phyloP scores from a whole-genome alignment of 805 yeast genomes.

The Yarrowia sp. region DNA sequence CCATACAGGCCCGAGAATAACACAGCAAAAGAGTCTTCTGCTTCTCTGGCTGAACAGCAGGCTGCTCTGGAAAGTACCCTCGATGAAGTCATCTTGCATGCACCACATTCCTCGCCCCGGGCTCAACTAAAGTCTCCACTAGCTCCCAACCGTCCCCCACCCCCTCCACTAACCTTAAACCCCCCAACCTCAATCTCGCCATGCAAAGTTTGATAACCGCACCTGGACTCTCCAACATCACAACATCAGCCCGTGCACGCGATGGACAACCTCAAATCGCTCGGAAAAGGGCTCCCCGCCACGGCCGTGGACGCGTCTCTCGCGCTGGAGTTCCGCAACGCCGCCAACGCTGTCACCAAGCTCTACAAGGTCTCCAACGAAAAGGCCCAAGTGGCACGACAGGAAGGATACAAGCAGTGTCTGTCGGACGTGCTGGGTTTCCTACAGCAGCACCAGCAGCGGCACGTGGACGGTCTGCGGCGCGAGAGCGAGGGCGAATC shows the following conservation, averaged over 20 bases:
- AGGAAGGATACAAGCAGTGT: slow-evolving; percentile 25
- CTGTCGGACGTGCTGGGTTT: slow-evolving; percentile 17
- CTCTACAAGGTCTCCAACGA: slow-evolving; percentile 34
- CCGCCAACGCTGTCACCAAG: slow-evolving; percentile 36
- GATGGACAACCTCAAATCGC: slow-evolving; percentile 32
- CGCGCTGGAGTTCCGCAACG: slow-evolving; percentile 34
- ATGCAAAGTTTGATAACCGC: slow-evolving; percentile 13
- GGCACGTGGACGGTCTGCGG: slow-evolving; percentile 10
- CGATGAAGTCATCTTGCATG: not conserved
- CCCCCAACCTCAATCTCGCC: not conserved
- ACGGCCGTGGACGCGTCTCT: slow-evolving; percentile 32
- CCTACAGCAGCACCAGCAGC: slow-evolving; percentile 24
- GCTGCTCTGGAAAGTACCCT: too few relatives aligned
- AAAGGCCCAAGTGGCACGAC: slow-evolving; percentile 29
- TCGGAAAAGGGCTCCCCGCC: slow-evolving; percentile 31
- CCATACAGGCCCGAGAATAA: too few relatives aligned
- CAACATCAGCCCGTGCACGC: not conserved
- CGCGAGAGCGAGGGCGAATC: slow-evolving; percentile 12
- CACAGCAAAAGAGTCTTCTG: too few relatives aligned
- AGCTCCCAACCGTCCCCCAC: not conserved
- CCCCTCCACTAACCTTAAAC: not conserved
- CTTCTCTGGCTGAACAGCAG: too few relatives aligned
- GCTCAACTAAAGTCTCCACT: not conserved
- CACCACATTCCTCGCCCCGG: not conserved
- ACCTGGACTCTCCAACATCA: not conserved